phyloP scores from a whole-genome alignment of 2,329 filamentous ascomycete genomes.

The Penicillium sp. region DNA sequence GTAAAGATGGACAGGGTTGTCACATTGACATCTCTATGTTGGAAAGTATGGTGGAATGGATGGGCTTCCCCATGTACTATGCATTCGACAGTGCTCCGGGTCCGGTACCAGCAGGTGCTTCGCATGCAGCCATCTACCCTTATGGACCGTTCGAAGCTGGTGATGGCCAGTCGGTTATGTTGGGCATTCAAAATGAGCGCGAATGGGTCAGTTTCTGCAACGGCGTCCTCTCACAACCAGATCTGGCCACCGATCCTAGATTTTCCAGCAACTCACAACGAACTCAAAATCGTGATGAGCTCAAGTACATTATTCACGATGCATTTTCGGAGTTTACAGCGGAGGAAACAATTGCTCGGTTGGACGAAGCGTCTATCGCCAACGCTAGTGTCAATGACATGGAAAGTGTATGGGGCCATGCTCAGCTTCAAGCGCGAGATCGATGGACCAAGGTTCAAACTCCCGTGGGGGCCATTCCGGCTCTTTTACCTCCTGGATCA shows the following conservation, averaged over 20 bases:
- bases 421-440: conserved; percentile 50
- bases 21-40: conserved; percentile 58
- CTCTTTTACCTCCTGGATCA: conserved; percentile 50
- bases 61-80: conserved; percentile 57
- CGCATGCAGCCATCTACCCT: conserved; percentile 56
- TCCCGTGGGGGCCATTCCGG: conserved; percentile 46
- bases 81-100: conserved; percentile 46
- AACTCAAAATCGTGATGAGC: conserved; percentile 46
- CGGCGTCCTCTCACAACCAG: conserved; percentile 45
- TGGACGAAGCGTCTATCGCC: conserved; percentile 52
- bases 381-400: conserved; percentile 57
- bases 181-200: conserved; percentile 58
- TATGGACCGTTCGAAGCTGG: conserved; percentile 56
- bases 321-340: conserved; percentile 42
- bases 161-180: conserved; percentile 51
- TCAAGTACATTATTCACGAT: conserved; percentile 47
- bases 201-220: conserved; percentile 54
- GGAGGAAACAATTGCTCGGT: conserved; percentile 40
- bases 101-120: conserved; percentile 49
- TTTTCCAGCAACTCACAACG: conserved; percentile 50
- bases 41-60: conserved; percentile 59
- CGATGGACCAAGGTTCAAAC: conserved; percentile 54
- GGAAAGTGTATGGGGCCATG: conserved; percentile 54
- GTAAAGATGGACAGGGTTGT: conserved; percentile 49
- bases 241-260: conserved; percentile 45